Evolutionary conservation across 805 yeast species (phyloP).

Genomic region (Metschnikowia lunata): DNA sequence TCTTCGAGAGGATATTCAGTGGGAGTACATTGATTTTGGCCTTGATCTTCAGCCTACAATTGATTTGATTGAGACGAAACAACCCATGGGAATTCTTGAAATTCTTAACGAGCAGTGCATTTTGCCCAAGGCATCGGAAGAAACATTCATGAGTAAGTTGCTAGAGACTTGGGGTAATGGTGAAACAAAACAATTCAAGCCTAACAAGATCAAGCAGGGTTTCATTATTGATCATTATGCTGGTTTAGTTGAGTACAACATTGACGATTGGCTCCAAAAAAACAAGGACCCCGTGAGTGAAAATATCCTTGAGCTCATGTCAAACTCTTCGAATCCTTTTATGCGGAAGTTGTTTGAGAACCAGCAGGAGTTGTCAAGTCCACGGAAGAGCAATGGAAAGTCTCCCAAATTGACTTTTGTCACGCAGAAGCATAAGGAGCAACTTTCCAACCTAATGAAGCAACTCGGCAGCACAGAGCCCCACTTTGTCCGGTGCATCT

Average conservation of each 20-base stretch:
- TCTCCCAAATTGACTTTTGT: slow-evolving; percentile 50
- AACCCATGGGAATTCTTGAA: slow-evolving; percentile 78
- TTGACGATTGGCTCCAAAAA: slow-evolving; percentile 90
- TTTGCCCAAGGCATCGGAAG: slow-evolving; percentile 84
- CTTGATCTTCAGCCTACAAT: slow-evolving; percentile 92
- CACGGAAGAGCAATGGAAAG: slow-evolving; percentile 8
- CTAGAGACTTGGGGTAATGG: slow-evolving; percentile 55
- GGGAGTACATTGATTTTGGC: slow-evolving; percentile 88
- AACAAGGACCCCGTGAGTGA: slow-evolving; percentile 92
- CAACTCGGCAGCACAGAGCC: slow-evolving; percentile 83
- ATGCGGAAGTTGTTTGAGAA: slow-evolving; percentile 50
- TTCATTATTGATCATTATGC: slow-evolving; percentile 91
- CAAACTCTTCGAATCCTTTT: slow-evolving; percentile 53
- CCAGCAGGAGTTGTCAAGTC: slow-evolving; percentile 19
- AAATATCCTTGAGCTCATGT: slow-evolving; percentile 56
- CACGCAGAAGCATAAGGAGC: slow-evolving; percentile 85
- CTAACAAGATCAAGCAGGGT: slow-evolving; percentile 71
- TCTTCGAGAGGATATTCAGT: slow-evolving; percentile 52
- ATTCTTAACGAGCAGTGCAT: slow-evolving; percentile 92
- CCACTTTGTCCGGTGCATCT: slow-evolving; percentile 92
- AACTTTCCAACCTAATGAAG: slow-evolving; percentile 62
- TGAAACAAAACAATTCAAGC: slow-evolving; percentile 50
- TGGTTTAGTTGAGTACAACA: slow-evolving; percentile 89
- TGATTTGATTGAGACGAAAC: slow-evolving; percentile 74
- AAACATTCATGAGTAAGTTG: slow-evolving; percentile 76